Base-by-base conservation (phyloP, 352 stramenopile species). In the Poterioochromonas sp. region DNA sequence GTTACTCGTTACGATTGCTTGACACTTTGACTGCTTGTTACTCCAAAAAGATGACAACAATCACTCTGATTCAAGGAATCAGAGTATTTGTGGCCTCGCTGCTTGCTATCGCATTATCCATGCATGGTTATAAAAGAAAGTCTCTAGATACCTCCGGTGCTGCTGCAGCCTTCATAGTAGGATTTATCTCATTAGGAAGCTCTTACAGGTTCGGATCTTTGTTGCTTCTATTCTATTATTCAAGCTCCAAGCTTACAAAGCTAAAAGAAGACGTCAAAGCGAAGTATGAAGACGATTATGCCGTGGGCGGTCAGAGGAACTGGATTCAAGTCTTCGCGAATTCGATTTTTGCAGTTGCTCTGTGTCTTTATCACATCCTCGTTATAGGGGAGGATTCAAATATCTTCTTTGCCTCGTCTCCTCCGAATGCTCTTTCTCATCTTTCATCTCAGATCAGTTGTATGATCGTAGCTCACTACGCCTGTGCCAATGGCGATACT, bases 391-490 rank as follows among this genome's bases (percentile, higher is more conserved):
- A 80, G 15, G 84, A 86, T 22, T 76, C 32, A 5, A 71, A 44
- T 47, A 5, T 71, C 8, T 71, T 29, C 15, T 71, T 15, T 8
- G 8, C 3, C 32, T 8, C 32, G 11, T 22, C 15, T 47, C 39
- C 62, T 44, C 11, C 34, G n/a, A 29, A 47, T 22, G 5, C 32
- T 40, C 8, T 44, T 8, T 41, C 15, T 32, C 1, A 40, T 22
- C 8, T 29, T 3, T 47, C 62, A 3, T 35, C 39, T 77, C 34
- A 79, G 32, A 40, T 79, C n/a, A 22, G 29, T 35, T 81, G 87
- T 77, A 89, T 84, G 43, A 93, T 93, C 80, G 86, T 97, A 18
- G 90, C 90, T 15, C 92, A 97, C 82, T 96, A 97, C 82, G 91
- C 92, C 1, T 96, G 90, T 54, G 96, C 89, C 68, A 85, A 92